Evolutionary conservation across 2,329 filamentous ascomycete genomes (phyloP).

Genomic region (Orbilia oligospora): DNA sequence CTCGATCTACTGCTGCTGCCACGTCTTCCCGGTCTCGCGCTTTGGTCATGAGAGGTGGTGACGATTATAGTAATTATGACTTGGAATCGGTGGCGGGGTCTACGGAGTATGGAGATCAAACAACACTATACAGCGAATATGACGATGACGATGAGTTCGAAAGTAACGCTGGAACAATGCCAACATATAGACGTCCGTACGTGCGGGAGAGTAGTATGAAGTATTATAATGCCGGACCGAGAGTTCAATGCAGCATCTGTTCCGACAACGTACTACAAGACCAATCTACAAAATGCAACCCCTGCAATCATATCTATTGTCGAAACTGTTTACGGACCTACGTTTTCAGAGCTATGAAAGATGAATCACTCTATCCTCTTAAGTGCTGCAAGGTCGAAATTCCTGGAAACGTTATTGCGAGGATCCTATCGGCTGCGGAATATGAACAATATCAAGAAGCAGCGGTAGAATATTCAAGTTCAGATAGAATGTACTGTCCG

Average conservation of each 20-base stretch:
- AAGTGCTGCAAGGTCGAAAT: conserved; percentile 43
- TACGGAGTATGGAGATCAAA: conserved; percentile 31
- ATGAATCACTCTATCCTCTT: conserved; percentile 47
- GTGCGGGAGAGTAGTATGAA: conserved; percentile 13
- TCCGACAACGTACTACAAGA: neutral
- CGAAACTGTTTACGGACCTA: conserved; percentile 30
- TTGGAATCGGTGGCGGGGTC: conserved; percentile 15
- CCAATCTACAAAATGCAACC: neutral
- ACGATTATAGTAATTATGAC: conserved; percentile 29
- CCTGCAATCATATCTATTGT: conserved; percentile 34
- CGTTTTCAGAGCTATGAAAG: conserved; percentile 36
- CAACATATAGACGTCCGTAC: conserved; percentile 5
- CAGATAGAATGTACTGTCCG: conserved; percentile 38
- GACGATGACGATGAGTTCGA: neutral
- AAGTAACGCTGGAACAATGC: neutral
- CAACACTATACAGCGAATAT: neutral
- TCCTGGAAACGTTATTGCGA: neutral
- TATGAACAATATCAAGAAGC: conserved; percentile 21
- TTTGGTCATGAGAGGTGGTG: neutral
- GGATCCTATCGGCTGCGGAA: conserved; percentile 13
- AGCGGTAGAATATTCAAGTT: conserved; percentile 33
- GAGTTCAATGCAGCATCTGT: conserved; percentile 41
- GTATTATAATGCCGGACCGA: conserved; percentile 22
- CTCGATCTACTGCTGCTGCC: neutral
- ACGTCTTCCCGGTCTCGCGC: neutral